Conservation (phyloP, 1,284 basidiomycete genomes). For the Cystobasidium pallidum region DNA sequence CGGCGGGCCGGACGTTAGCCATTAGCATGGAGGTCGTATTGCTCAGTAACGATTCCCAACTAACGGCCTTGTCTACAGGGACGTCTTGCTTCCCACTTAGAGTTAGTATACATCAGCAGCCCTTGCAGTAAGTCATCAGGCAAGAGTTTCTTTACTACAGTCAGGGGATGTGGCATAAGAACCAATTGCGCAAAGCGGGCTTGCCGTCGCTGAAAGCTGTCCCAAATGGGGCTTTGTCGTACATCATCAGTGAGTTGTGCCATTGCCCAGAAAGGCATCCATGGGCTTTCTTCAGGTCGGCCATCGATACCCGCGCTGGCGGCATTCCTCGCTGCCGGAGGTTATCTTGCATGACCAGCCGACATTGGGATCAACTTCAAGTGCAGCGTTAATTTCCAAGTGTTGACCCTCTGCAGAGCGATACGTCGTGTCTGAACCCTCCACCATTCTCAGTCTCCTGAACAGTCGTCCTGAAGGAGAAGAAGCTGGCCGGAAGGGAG, state of each 20-base stretch:
- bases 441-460: neutral
- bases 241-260: neutral
- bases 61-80: too few species aligned
- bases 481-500: neutral
- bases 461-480: neutral
- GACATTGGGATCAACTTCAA: too few species aligned
- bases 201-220: too few species aligned
- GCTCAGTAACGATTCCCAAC: too few species aligned
- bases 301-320: neutral
- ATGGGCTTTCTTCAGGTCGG: neutral
- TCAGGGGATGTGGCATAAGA: too few species aligned
- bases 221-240: too few species aligned
- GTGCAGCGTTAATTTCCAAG: too few species aligned
- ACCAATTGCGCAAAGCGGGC: too few species aligned
- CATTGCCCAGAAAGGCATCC: neutral
- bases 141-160: slow-evolving; percentile 3
- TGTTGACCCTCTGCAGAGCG: neutral
- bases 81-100: too few species aligned
- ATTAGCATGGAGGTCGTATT: too few species aligned
- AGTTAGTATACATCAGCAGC: too few species aligned
- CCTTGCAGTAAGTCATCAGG: neutral
- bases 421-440: neutral
- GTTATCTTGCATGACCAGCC: neutral
- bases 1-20: too few species aligned
- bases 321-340: neutral